Evolutionary conservation across 148 eudicot genomes (phyloP).

Genomic region (Rhododendron ferrugineum): DNA sequence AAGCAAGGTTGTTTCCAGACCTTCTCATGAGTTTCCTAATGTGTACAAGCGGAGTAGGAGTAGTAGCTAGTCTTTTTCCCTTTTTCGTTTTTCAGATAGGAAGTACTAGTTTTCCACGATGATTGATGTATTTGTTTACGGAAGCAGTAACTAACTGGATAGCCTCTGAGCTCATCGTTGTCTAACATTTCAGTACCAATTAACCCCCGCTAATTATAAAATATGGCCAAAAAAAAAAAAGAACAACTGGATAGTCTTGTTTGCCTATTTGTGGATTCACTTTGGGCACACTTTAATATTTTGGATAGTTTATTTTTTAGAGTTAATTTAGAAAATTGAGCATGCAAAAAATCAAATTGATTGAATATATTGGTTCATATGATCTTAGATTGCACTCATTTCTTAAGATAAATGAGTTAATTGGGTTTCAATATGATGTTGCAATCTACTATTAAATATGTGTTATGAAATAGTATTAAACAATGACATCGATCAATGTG

Average conservation of each 20-base stretch:
- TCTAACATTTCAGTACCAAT: too few species aligned
- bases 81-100: not conserved
- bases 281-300: not conserved
- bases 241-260: not conserved
- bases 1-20: slow-evolving; percentile 10
- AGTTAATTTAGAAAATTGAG: not conserved
- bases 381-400: not conserved
- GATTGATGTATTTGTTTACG: not conserved
- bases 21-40: not conserved
- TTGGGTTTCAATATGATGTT: not conserved
- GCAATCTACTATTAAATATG: not conserved
- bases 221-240: too few species aligned
- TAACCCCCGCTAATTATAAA: too few species aligned
- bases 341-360: not conserved
- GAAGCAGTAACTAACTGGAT: not conserved
- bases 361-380: not conserved
- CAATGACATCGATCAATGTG: not conserved
- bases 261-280: not conserved
- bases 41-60: not conserved
- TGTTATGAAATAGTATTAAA: not conserved
- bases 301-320: not conserved
- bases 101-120: not conserved
- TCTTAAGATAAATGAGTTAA: not conserved
- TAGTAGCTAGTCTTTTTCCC: not conserved
- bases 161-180: too few species aligned